These are phyloP conservation scores for Sorghum bicolor DNA, from an alignment of 176 grass and related monocot genomes.

Conservation along the genomic window DNA sequence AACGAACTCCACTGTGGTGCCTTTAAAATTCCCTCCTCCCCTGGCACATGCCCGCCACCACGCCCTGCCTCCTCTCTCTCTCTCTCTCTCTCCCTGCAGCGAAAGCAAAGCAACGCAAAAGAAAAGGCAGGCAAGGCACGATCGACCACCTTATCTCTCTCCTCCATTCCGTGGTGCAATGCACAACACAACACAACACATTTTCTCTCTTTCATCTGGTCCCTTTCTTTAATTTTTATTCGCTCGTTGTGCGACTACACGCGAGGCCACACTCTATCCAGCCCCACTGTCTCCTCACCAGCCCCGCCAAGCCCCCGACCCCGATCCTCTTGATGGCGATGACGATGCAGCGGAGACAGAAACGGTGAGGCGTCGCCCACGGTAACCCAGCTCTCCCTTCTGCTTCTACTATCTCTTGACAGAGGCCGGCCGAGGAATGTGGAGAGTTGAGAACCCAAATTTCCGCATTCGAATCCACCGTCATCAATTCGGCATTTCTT, in stretches of 20 bases:
- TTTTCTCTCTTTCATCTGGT: not conserved
- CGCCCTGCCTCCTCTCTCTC: not conserved
- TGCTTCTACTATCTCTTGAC: too few relatives aligned
- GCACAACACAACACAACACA: too few relatives aligned
- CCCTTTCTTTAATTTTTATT: not conserved
- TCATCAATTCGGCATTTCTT: slow-evolving; percentile 3
- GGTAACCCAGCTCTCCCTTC: too few relatives aligned
- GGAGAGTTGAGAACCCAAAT: too few relatives aligned
- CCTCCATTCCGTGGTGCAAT: slow-evolving; percentile 20
- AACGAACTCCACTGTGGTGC: not conserved
- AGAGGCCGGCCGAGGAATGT: slow-evolving; percentile 14
- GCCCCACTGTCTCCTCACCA: not conserved
- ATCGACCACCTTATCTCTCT: not conserved
- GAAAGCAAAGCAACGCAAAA: not conserved
- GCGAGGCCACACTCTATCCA: not conserved
- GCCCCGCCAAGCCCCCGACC: not conserved
- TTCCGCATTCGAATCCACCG: slow-evolving; percentile 12
- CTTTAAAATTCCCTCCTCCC: slow-evolving; percentile 23
- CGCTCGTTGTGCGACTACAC: not conserved
- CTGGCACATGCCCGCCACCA: slow-evolving; percentile 45
- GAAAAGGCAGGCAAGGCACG: not conserved
- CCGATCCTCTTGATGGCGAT: too few relatives aligned
- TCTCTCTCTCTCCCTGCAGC: not conserved
- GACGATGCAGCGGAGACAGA: too few relatives aligned
- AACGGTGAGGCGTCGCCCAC: too few relatives aligned